These are phyloP conservation scores for Colletotrichum tropicale DNA, from an alignment of 2,329 filamentous ascomycete genomes.

Conservation along the genomic window DNA sequence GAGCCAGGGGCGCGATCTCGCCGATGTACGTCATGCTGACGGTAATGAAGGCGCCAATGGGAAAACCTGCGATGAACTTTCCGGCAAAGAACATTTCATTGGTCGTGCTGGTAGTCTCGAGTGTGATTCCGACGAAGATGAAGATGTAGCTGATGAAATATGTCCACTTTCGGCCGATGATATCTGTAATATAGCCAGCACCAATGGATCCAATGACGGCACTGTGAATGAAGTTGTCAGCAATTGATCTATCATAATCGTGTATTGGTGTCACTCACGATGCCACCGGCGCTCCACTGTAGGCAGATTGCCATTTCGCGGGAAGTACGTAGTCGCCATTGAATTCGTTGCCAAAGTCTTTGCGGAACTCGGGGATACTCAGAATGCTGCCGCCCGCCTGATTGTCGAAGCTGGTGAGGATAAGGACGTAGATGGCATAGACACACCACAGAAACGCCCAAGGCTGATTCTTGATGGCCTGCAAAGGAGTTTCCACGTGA, in stretches of 20 bases:
- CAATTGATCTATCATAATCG: not conserved
- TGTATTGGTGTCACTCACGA: slow-evolving; percentile 25
- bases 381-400: slow-evolving; percentile 44
- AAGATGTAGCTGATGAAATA: slow-evolving; percentile 38
- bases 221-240: slow-evolving; percentile 1
- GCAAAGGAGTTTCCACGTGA: slow-evolving; percentile 10
- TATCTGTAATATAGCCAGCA: slow-evolving; percentile 11
- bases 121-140: slow-evolving; percentile 39
- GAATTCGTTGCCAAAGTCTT: slow-evolving; percentile 45
- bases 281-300: slow-evolving; percentile 45
- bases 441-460: slow-evolving; percentile 38
- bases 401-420: slow-evolving; percentile 46
- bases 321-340: slow-evolving; percentile 41
- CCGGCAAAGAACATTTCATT: slow-evolving; percentile 45
- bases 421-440: slow-evolving; percentile 41
- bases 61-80: slow-evolving; percentile 47
- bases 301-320: slow-evolving; percentile 48
- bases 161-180: slow-evolving; percentile 18
- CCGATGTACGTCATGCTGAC: slow-evolving; percentile 34
- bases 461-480: slow-evolving; percentile 29
- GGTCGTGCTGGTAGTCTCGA: slow-evolving; percentile 32
- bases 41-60: slow-evolving; percentile 29
- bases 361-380: slow-evolving; percentile 45
- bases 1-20: slow-evolving; percentile 32
- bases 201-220: slow-evolving; percentile 15